Percentiles rank a stretch among this genome's conserved stretches.
These are phyloP conservation scores for Flagelloscypha sp. DNA, from an alignment of 768 basidiomycete species.

Conservation along the genomic window DNA sequence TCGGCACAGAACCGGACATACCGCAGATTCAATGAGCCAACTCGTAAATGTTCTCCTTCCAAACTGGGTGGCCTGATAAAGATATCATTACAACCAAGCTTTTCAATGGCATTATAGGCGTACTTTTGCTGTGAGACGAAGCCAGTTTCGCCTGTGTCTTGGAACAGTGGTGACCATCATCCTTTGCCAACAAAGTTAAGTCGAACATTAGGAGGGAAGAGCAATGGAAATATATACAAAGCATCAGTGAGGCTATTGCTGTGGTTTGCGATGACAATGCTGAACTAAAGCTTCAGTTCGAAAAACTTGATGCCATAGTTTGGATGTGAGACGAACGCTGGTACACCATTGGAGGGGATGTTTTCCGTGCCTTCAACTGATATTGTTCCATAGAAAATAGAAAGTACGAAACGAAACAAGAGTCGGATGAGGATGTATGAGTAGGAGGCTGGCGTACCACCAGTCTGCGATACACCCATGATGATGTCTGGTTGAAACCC, in stretches of 20 bases:
- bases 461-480: too few species aligned
- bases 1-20: too few species aligned
- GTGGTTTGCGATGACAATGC: conserved; percentile 83
- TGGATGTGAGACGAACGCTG: conserved; percentile 44
- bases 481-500: too few species aligned
- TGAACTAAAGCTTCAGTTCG: conserved; percentile 20
- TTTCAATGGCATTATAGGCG: too few species aligned
- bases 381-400: conserved; percentile 86
- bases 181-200: too few species aligned
- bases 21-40: conserved; percentile 83
- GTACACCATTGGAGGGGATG: conserved; percentile 63
- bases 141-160: conserved; percentile 65
- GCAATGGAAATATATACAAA: conserved; percentile 49
- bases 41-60: conserved; percentile 77
- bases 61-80: conserved; percentile 82
- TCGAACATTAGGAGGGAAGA: too few species aligned
- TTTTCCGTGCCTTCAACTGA: conserved; percentile 71
- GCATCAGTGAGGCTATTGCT: conserved; percentile 83
- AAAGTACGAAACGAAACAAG: conserved; percentile 75
- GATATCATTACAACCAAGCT: too few species aligned
- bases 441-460: too few species aligned
- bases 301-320: conserved; percentile 1
- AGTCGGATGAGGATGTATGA: too few species aligned
- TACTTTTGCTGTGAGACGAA: conserved; percentile 84
- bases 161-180: too few species aligned